A percentile compares a stretch with the other conserved stretches of the same genome.
phyloP scores from a whole-genome alignment of 2,329 filamentous ascomycete species.

The Cercospora zeae-maydis region DNA sequence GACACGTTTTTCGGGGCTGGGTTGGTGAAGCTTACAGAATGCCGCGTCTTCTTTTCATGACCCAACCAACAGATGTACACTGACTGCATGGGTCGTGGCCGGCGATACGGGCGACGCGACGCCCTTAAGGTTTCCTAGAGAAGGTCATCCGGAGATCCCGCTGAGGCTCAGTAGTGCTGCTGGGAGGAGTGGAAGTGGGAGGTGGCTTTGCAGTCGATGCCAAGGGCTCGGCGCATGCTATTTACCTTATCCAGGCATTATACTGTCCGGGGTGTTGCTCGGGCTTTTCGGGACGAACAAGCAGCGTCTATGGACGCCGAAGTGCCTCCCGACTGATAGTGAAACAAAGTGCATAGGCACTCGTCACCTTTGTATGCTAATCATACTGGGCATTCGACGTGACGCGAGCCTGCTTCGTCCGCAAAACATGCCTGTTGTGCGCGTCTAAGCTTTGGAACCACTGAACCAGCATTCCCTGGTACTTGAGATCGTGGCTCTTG shows the following conservation, averaged over 20 bases:
- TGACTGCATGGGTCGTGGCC: neutral
- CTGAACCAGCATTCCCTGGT: conserved; percentile 6
- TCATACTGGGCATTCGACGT: neutral
- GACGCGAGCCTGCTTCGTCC: neutral
- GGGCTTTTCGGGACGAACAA: neutral
- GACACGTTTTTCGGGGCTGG: neutral
- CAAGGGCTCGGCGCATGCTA: conserved; percentile 59
- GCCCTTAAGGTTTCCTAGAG: neutral
- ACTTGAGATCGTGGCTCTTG: conserved; percentile 6
- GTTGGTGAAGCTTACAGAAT: neutral
- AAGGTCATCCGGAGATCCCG: neutral
- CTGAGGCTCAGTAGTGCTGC: neutral
- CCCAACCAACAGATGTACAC: neutral
- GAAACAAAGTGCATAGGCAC: conserved; percentile 6
- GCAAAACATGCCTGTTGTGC: neutral
- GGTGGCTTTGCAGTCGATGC: conserved; percentile 55
- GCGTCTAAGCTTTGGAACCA: neutral
- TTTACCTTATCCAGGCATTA: neutral
- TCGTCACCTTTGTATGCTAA: neutral
- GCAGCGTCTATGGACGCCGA: neutral
- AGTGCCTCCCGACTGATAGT: neutral
- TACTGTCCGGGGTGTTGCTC: neutral
- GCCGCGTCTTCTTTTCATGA: neutral
- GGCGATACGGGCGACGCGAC: neutral
- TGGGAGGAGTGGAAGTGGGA: neutral